Percentiles rank a stretch among this genome's conserved stretches.
Conservation (phyloP, 2,329 filamentous ascomycete species). For the Xylariaceae sp. region DNA sequence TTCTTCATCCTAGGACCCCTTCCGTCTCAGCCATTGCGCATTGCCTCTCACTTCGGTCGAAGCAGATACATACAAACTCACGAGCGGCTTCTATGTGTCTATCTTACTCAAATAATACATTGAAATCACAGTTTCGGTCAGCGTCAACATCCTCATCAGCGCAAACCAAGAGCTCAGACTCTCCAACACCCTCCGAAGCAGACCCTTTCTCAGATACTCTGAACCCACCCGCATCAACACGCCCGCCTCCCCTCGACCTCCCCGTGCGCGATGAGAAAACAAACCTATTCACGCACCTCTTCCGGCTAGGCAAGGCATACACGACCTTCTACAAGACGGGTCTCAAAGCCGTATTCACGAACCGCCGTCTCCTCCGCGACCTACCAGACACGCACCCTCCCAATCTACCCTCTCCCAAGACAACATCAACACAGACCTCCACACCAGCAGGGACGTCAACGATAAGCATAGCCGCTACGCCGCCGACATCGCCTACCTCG, state of each 20-base stretch:
- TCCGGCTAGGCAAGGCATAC: conserved; percentile 75
- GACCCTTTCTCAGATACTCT: conserved; percentile 47
- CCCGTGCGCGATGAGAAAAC: conserved; percentile 60
- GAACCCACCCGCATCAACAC: conserved; percentile 77
- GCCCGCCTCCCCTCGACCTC: conserved; percentile 71
- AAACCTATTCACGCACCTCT: conserved; percentile 59
- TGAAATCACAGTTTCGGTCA: background rate
- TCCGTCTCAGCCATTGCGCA: background rate
- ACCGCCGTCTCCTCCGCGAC: conserved; percentile 61
- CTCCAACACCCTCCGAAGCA: conserved; percentile 13
- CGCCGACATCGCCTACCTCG: no score
- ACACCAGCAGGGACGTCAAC: conserved; percentile 47
- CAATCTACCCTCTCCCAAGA: background rate
- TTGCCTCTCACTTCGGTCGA: background rate
- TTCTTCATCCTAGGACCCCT: conserved; percentile 9
- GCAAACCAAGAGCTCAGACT: background rate
- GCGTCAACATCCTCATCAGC: conserved; percentile 9
- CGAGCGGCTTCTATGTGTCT: background rate
- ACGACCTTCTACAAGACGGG: conserved; percentile 87
- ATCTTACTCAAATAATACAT: background rate
- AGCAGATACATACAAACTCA: background rate
- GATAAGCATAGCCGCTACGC: no score
- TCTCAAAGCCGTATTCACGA: conserved; percentile 74
- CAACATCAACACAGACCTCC: conserved; percentile 49
- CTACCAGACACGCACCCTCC: conserved; percentile 18